phyloP scores from a whole-genome alignment of 2,329 filamentous ascomycete genomes.

The Penicillium corylophilum region DNA sequence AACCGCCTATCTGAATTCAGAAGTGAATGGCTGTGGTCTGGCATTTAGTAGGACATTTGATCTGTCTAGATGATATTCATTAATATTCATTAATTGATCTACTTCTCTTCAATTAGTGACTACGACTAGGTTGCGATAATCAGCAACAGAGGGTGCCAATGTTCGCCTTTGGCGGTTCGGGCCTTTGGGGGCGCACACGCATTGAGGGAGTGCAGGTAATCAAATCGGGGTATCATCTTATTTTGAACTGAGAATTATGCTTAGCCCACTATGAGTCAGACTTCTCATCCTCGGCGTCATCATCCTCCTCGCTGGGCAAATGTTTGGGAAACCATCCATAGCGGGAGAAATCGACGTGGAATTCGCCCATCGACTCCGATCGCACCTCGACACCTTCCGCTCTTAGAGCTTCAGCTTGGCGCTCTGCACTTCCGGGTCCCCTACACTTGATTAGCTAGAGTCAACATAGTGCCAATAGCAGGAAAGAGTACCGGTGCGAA shows the following conservation, averaged over 20 bases:
- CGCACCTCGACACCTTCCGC: conserved; percentile 45
- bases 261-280: not conserved
- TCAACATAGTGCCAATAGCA: not conserved
- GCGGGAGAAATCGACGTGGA: conserved; percentile 41
- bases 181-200: too few species aligned
- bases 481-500: conserved; percentile 65
- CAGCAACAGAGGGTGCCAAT: too few species aligned
- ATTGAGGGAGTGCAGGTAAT: not conserved
- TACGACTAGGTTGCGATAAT: too few species aligned
- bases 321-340: conserved; percentile 53
- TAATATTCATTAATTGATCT: too few species aligned
- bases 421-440: conserved; percentile 43
- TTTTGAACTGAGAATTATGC: not conserved
- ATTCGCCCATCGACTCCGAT: conserved; percentile 45
- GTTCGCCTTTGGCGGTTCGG: too few species aligned
- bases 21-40: not conserved
- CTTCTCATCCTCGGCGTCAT: conserved; percentile 10
- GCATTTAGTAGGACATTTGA: too few species aligned
- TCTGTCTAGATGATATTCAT: too few species aligned
- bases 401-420: conserved; percentile 43
- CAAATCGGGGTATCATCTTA: not conserved
- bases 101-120: too few species aligned
- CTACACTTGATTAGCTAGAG: conserved; percentile 21
- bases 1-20: not conserved
- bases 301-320: conserved; percentile 49